These are phyloP conservation scores for Ogataea trehaloabstinens DNA, from an alignment of 805 yeast species.

Conservation along the genomic window DNA sequence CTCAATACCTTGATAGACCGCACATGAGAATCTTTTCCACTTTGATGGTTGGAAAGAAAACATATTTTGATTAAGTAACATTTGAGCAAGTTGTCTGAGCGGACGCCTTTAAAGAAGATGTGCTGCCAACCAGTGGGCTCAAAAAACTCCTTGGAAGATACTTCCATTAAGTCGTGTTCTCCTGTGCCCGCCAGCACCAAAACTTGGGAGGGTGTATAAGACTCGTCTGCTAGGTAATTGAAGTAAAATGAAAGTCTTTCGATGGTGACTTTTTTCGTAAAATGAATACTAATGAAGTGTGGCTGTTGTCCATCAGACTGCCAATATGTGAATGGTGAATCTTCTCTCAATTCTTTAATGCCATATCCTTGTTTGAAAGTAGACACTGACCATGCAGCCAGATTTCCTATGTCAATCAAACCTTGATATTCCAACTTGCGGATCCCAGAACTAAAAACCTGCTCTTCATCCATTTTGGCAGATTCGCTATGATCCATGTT, in stretches of 20 bases:
- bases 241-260: constrained; percentile 69
- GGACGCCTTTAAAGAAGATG: constrained; percentile 52
- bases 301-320: constrained; percentile 94
- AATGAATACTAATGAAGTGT: constrained; percentile 75
- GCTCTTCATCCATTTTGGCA: constrained; percentile 18
- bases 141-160: constrained; percentile 52
- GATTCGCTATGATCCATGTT: constrained; percentile 8
- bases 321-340: constrained; percentile 76
- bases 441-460: constrained; percentile 38
- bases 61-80: constrained; percentile 63
- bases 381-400: constrained; percentile 84
- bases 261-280: constrained; percentile 71
- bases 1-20: constrained; percentile 67
- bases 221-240: constrained; percentile 74
- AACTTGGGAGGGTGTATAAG: constrained; percentile 83
- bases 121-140: constrained; percentile 82
- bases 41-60: constrained; percentile 81
- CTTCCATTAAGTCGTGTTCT: constrained; percentile 71
- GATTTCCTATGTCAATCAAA: constrained; percentile 69
- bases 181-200: constrained; percentile 73
- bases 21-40: constrained; percentile 93
- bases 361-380: constrained; percentile 74
- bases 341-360: constrained; percentile 67
- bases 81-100: constrained; percentile 57
- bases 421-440: constrained; percentile 56